Base-by-base conservation (phyloP, 177 flowering plant genomes). In the Telopea speciosissima region DNA sequence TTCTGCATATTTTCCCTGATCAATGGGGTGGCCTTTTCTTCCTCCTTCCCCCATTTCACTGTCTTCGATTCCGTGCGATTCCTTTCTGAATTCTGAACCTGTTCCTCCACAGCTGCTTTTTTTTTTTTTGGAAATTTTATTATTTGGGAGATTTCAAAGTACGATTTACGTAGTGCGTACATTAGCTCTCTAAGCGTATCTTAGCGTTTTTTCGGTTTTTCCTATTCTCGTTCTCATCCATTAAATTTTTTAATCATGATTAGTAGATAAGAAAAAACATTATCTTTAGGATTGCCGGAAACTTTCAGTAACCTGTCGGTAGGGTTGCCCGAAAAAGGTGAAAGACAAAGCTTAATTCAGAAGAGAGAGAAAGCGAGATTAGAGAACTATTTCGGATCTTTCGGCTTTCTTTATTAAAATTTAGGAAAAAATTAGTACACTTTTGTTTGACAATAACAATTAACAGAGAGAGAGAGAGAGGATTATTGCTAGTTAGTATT, bases 261-360 rank as follows among this genome's bases (percentile, higher is more conserved):
- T 24, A 36, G 24, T 8, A 36, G 40, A 36, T 3, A 36, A 36
- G 8, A 4, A 67, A 61, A 71, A 68, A 63, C 44, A 63, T 26
- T 31, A 62, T 61, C 63, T 77, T 52, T 77, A 60, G 25, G n/a
- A 49, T 68, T 54, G 74, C 78, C 73, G 76, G 81, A 67, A 45
- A 72, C 74, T 76, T 78, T 80, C 76, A 68, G 75, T 66, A 73
- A 61, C 68, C 63, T 79, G 84, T 81, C 84, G 84, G 84, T 60
- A 74, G 68, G 65, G 75, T 70, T 75, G 71, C 77, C 75, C 73
- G 71, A 72, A 78, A 65, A 75, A 70, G 69, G 65, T 61, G 63
- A 61, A 61, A 36, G 64, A 33, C 45, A 31, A 68, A 31, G 44
- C 23, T 40, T 28, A 65, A 44, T 16, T 62, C 36, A 76, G 19